Evolutionary conservation across 164 flowering plant species (phyloP).

Genomic region (Amborella trichopoda): DNA sequence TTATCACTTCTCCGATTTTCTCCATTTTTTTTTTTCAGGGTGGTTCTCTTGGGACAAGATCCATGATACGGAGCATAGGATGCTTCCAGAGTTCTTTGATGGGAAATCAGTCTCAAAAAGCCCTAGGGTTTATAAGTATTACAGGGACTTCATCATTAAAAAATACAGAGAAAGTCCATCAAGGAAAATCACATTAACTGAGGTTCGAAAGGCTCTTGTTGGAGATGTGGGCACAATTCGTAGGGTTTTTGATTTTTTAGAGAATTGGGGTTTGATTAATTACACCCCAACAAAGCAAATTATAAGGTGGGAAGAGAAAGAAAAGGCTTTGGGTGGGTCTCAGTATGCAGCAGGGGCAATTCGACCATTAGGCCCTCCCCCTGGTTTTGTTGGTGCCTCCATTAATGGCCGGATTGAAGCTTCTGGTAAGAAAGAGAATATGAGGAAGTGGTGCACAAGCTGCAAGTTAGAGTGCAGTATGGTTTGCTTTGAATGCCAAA

Average conservation of each 20-base stretch:
- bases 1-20: too few species aligned
- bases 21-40: constrained; percentile 21
- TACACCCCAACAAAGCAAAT: constrained; percentile 26
- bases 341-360: constrained; percentile 14
- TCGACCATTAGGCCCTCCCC: constrained; percentile 4
- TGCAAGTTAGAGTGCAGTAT: constrained; percentile 73
- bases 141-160: constrained; percentile 49
- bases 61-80: constrained; percentile 61
- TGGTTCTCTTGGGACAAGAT: constrained; percentile 71
- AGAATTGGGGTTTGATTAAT: constrained; percentile 87
- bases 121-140: constrained; percentile 63
- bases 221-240: constrained; percentile 91
- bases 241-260: constrained; percentile 82
- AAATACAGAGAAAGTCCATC: constrained; percentile 46
- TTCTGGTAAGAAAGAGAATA: constrained; percentile 15
- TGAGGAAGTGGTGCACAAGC: constrained; percentile 44
- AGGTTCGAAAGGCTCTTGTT: constrained; percentile 52
- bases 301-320: constrained; percentile 63
- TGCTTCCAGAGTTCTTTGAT: constrained; percentile 81
- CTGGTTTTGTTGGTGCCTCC: constrained; percentile 6
- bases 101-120: constrained; percentile 44
- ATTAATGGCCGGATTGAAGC: too few species aligned
- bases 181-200: constrained; percentile 60
- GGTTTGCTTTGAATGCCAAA: constrained; percentile 80
- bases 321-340: too few species aligned